phyloP scores from a whole-genome alignment of 2,329 filamentous ascomycete genomes.

The Nemania sp. region DNA sequence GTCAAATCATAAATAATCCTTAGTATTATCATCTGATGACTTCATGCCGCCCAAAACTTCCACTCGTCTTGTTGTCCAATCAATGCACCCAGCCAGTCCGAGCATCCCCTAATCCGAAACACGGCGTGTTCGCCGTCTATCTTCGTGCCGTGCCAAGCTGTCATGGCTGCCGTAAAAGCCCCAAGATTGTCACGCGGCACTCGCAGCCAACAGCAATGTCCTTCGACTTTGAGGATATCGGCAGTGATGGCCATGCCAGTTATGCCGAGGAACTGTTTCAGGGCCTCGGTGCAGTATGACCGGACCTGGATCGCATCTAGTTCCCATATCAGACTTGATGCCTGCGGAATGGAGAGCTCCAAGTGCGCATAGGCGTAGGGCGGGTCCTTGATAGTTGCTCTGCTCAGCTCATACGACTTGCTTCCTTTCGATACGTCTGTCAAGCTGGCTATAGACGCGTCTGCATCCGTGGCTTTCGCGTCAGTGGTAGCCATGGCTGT shows the following conservation, averaged over 20 bases:
- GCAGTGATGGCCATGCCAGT: conserved; percentile 68
- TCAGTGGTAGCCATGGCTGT: too few relatives aligned
- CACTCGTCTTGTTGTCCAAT: conserved; percentile 53
- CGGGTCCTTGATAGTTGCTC: conserved; percentile 55
- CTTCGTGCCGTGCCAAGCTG: conserved; percentile 61
- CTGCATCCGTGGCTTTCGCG: conserved; percentile 11
- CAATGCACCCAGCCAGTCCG: conserved; percentile 66
- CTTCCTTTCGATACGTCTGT: conserved; percentile 27
- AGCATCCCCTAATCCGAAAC: conserved; percentile 59
- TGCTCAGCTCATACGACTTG: conserved; percentile 53
- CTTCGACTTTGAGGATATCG: conserved; percentile 68
- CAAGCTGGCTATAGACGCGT: not conserved
- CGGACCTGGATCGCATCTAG: conserved; percentile 67
- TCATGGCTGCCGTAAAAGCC: conserved; percentile 65
- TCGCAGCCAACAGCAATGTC: conserved; percentile 63
- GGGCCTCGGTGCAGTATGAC: conserved; percentile 63
- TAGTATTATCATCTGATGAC: not conserved
- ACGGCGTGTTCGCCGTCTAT: conserved; percentile 50
- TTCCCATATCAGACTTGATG: not conserved
- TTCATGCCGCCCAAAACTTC: conserved; percentile 54
- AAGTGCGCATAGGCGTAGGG: conserved; percentile 62
- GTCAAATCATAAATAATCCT: not conserved
- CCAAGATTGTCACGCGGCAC: conserved; percentile 63
- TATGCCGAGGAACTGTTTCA: conserved; percentile 70
- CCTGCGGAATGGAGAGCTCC: conserved; percentile 44